Evolutionary conservation across 2,329 filamentous ascomycete species (phyloP).

Genomic region (Cladosporium oxysporum): DNA sequence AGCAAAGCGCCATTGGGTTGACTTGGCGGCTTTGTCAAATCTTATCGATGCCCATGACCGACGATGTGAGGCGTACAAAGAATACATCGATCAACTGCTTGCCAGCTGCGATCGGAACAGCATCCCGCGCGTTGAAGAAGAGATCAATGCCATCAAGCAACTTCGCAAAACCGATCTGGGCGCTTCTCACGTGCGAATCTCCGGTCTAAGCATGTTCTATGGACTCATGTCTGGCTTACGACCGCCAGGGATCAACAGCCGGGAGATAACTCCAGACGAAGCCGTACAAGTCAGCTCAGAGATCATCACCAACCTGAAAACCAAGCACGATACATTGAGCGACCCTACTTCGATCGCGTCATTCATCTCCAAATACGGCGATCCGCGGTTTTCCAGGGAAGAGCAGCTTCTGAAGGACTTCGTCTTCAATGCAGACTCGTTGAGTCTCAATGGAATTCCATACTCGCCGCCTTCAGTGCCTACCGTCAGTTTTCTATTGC

Average conservation of each 20-base stretch:
- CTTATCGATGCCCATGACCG: constrained; percentile 5
- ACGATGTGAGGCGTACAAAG: neutral
- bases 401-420: constrained; percentile 22
- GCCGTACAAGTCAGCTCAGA: constrained; percentile 21
- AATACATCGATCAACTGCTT: neutral
- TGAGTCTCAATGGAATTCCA: constrained; percentile 13
- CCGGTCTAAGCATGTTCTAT: constrained; percentile 23
- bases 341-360: constrained; percentile 13
- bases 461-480: constrained; percentile 16
- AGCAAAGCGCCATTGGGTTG: constrained; percentile 8
- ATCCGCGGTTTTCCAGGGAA: constrained; percentile 18
- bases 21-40: neutral
- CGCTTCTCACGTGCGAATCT: constrained; percentile 20
- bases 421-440: constrained; percentile 14
- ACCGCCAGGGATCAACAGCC: neutral
- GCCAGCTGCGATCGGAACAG: neutral
- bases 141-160: constrained; percentile 20
- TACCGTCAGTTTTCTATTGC: constrained; percentile 13
- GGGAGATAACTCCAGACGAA: constrained; percentile 18
- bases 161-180: constrained; percentile 20
- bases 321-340: constrained; percentile 5
- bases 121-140: neutral
- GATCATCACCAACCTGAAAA: constrained; percentile 16
- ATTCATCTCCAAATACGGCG: constrained; percentile 22
- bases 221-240: constrained; percentile 21